Evolutionary conservation across 257 asterid species (phyloP).

Genomic region (Coffea canephora): DNA sequence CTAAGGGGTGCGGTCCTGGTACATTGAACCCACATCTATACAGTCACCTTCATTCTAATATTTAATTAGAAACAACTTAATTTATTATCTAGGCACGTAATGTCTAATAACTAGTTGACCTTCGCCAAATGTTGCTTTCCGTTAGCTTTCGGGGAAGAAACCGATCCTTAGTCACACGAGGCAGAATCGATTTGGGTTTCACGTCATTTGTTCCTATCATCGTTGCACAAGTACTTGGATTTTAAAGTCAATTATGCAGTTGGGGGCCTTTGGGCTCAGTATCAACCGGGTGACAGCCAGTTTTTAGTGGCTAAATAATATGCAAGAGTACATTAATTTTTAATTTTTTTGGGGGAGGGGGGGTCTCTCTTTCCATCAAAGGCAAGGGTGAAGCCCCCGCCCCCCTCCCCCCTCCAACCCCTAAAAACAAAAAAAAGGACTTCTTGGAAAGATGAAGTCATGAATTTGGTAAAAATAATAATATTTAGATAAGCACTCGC

Average conservation of each 20-base stretch:
- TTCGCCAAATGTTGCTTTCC: not conserved
- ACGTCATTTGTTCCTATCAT: not conserved
- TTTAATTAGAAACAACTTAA: constrained; percentile 7
- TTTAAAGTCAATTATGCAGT: not conserved
- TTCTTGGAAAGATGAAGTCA: no score
- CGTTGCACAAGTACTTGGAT: not conserved
- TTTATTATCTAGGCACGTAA: not conserved
- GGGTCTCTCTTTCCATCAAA: not conserved
- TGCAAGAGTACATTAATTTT: not conserved
- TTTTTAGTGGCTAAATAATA: not conserved
- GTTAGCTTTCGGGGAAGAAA: not conserved
- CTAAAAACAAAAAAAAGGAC: no score
- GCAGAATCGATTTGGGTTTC: not conserved
- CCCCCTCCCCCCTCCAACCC: no score
- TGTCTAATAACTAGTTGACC: constrained; percentile 14
- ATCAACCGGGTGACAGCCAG: not conserved
- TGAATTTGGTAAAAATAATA: no score
- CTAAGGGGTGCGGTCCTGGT: not conserved
- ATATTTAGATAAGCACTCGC: no score
- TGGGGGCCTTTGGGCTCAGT: no score
- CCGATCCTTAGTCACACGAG: not conserved
- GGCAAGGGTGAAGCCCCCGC: not conserved
- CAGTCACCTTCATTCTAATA: constrained; percentile 11
- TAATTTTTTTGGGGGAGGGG: no score
- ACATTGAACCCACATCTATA: constrained; percentile 17